Conservation (phyloP, 1,284 basidiomycete genomes). For the Cryptococcus deneoformans region DNA sequence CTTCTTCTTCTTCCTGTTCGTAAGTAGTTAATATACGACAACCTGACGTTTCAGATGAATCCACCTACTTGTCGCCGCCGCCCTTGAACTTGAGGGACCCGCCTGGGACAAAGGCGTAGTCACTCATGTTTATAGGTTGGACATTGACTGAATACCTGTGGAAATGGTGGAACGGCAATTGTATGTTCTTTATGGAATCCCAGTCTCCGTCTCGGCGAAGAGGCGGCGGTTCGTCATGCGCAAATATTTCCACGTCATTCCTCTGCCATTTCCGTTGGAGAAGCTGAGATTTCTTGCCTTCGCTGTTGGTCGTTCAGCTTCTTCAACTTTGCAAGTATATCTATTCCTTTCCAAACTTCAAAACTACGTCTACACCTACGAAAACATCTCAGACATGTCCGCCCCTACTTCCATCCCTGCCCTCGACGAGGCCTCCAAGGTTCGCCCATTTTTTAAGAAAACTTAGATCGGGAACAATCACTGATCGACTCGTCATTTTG, state of each 20-base stretch:
- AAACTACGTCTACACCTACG: background rate
- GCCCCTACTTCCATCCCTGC: conserved; percentile 46
- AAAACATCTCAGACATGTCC: conserved; percentile 22
- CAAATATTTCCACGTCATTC: conserved; percentile 4
- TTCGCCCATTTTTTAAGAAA: conserved; percentile 39
- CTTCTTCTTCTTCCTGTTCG: conserved; percentile 75
- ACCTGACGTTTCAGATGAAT: background rate
- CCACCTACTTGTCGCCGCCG: conserved; percentile 71
- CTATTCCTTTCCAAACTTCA: background rate
- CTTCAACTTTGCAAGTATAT: background rate
- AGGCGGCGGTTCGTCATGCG: background rate
- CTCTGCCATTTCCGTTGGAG: background rate
- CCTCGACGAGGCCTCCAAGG: conserved; percentile 76
- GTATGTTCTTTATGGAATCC: too few relatives aligned
- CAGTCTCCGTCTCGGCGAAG: too few relatives aligned
- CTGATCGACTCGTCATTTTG: conserved; percentile 4
- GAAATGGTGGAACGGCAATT: too few relatives aligned
- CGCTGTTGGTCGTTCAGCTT: background rate
- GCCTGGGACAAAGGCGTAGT: conserved; percentile 80
- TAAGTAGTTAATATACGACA: background rate
- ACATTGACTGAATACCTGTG: background rate
- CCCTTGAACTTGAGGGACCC: conserved; percentile 89
- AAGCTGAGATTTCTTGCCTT: background rate
- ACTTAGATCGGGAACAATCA: background rate
- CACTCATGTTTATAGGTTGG: conserved; percentile 52